These are phyloP conservation scores for Candida ulmi DNA, from an alignment of 805 yeast species.

Conservation along the genomic window DNA sequence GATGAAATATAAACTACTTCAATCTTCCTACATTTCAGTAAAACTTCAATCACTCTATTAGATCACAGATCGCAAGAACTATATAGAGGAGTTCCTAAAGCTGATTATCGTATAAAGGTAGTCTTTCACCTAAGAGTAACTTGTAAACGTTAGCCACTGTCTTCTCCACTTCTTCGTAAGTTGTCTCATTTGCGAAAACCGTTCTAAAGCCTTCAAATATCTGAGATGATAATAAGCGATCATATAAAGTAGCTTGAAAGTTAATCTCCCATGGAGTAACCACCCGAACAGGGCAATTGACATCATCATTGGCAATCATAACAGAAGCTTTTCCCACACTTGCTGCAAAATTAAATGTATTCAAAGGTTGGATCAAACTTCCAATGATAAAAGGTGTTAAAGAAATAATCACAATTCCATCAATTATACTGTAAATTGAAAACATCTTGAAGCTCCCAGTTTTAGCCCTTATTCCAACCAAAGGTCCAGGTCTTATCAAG, in stretches of 20 bases:
- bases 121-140: background rate
- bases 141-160: background rate
- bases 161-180: background rate
- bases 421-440: slow-evolving; percentile 8
- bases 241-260: too few species aligned
- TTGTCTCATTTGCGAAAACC: background rate
- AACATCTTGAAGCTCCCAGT: slow-evolving; percentile 6
- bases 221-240: too few species aligned
- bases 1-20: too few species aligned
- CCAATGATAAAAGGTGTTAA: slow-evolving; percentile 4
- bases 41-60: too few species aligned
- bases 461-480: slow-evolving; percentile 12
- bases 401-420: slow-evolving; percentile 3
- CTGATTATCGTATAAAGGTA: too few species aligned
- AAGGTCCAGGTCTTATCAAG: slow-evolving; percentile 11
- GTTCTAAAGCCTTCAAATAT: too few species aligned
- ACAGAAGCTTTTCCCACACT: slow-evolving; percentile 13
- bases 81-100: too few species aligned
- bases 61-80: too few species aligned
- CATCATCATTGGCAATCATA: background rate
- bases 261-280: background rate
- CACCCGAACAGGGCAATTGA: background rate
- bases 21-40: too few species aligned
- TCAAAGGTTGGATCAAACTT: slow-evolving; percentile 3
- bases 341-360: slow-evolving; percentile 8